Conservation (phyloP, 345 rosid species). For the Eucalyptus sp. region DNA sequence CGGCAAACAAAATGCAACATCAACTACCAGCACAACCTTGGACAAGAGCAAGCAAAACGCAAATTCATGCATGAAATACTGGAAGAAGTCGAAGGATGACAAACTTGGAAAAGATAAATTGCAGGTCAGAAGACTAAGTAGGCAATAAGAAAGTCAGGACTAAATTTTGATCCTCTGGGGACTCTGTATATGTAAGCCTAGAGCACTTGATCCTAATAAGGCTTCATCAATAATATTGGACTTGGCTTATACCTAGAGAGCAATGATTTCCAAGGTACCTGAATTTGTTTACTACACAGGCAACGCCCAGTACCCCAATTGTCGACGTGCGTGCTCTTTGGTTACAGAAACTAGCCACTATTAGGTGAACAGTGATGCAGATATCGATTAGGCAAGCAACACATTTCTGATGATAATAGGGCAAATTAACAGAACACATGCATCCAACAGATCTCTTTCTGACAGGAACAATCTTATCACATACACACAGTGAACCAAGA, state of each 20-base stretch:
- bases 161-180: neutral
- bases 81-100: neutral
- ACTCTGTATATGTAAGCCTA: neutral
- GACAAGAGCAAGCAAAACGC: neutral
- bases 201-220: neutral
- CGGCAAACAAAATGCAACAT: neutral
- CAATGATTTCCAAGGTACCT: neutral
- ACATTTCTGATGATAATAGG: neutral
- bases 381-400: neutral
- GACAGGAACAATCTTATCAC: neutral
- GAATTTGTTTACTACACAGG: neutral
- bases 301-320: neutral
- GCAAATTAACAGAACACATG: neutral
- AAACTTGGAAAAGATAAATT: neutral
- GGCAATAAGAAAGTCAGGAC: neutral
- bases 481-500: neutral
- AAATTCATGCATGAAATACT: neutral
- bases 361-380: neutral
- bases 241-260: neutral
- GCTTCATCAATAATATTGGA: neutral
- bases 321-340: neutral
- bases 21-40: neutral
- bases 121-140: neutral
- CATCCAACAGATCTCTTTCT: neutral
- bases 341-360: neutral